Conservation (phyloP, 306 rosid genomes). For the Casuarina equisetifolia region DNA sequence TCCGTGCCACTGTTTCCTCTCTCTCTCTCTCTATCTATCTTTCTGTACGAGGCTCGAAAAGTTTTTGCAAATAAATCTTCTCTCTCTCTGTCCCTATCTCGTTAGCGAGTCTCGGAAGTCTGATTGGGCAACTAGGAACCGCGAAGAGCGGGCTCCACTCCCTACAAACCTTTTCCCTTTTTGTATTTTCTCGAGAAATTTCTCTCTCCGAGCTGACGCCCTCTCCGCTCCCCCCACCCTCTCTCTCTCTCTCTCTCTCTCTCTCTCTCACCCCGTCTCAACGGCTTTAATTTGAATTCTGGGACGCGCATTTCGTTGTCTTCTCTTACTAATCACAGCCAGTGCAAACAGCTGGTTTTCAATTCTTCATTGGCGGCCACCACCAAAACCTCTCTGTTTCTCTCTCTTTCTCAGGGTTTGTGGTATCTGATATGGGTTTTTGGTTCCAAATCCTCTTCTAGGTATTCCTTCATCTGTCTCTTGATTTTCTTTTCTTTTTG, state of each 20-base stretch:
- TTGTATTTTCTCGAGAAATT: slow-evolving; percentile 40
- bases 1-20: neutral
- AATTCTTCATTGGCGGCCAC: neutral
- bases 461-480: slow-evolving; percentile 8
- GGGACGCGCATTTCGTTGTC: slow-evolving; percentile 41
- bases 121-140: neutral
- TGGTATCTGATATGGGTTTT: neutral
- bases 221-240: slow-evolving; percentile 10
- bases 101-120: neutral
- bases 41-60: no score
- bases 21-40: neutral
- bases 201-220: slow-evolving; percentile 30
- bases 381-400: slow-evolving; percentile 1
- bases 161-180: slow-evolving; percentile 8
- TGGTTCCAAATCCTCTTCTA: neutral
- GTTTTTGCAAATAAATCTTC: neutral
- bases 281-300: slow-evolving; percentile 63
- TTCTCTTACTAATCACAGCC: slow-evolving; percentile 22
- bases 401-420: neutral
- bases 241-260: neutral
- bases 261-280: slow-evolving; percentile 26
- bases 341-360: neutral
- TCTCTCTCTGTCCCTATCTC: neutral
- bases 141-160: slow-evolving; percentile 12
- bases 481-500: neutral